Base-by-base conservation (phyloP, 2,329 filamentous ascomycete species). In the Penicillium sp. region DNA sequence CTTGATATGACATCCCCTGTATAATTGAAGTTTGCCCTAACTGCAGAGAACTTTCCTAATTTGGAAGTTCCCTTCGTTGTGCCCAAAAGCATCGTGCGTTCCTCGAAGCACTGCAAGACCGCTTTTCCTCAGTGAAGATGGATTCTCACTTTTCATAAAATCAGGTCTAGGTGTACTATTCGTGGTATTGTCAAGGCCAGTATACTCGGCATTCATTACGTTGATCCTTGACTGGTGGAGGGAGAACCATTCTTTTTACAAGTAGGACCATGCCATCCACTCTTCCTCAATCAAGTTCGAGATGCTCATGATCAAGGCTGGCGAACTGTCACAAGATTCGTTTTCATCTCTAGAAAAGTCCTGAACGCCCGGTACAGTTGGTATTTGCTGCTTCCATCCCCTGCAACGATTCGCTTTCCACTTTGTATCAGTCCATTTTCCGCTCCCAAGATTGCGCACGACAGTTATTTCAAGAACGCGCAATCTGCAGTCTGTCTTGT, bases 221-320 rank as follows among this genome's bases (percentile, higher is more conserved):
- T n/a, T n/a, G n/a, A n/a, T n/a, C n/a, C n/a, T n/a, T n/a, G n/a
- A n/a, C n/a, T n/a, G n/a, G 9, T 33, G 28, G 9, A 33, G 28
- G 9, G 12, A 6, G 9, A 33, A 33, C 12, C 12, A 33, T 33
- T 33, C 9, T 33, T 33, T 11, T 11, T 11, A 33, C 45, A 47
- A n/a, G 21, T 12, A 47, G 45, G 45, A 47, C 45, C 45, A 47
- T 47, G 45, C 45, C 45, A 23, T 47, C 18, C 45, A 20, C 23
- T 26, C 45, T 47, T 47, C 45, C 45, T 47, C 45, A 47, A 47
- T 26, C 45, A 47, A 47, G 45, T 26, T 47, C 23, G 20, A 26
- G 45, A 23, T 47, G 21, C 45, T 47, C 45, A 26, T 11, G 45
- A 47, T 47, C 26, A 20, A 47, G 45, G 45, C 18, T 47, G 45